phyloP scores from a whole-genome alignment of 2,329 filamentous ascomycete genomes.

The Elsinoe australis region DNA sequence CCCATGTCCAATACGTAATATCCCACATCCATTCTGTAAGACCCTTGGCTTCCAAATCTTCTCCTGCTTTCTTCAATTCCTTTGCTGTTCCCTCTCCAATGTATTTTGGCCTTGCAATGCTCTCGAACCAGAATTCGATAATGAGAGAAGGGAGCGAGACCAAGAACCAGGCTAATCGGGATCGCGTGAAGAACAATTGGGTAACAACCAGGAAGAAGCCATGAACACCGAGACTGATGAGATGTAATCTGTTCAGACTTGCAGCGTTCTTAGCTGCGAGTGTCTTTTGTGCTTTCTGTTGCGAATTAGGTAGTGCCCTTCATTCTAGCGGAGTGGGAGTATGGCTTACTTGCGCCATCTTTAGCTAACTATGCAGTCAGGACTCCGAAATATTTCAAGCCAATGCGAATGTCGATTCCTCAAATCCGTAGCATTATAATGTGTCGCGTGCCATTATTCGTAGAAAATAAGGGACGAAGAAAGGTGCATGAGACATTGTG shows the following conservation, averaged over 20 bases:
- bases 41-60: slow-evolving; percentile 79
- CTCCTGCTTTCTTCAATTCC: slow-evolving; percentile 67
- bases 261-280: slow-evolving; percentile 71
- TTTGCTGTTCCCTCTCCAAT: slow-evolving; percentile 49
- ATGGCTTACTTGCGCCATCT: slow-evolving; percentile 16
- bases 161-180: slow-evolving; percentile 58
- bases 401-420: background rate
- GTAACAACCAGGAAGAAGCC: slow-evolving; percentile 65
- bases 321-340: too few relatives aligned
- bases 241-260: slow-evolving; percentile 72
- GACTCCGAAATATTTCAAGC: too few relatives aligned
- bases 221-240: slow-evolving; percentile 66
- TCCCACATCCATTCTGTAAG: slow-evolving; percentile 99
- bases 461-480: too few relatives aligned
- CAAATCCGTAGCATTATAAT: too few relatives aligned
- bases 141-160: slow-evolving; percentile 66
- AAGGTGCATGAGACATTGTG: background rate
- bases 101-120: slow-evolving; percentile 69
- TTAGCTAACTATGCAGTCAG: too few relatives aligned
- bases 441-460: too few relatives aligned
- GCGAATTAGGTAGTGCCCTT: too few relatives aligned
- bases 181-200: slow-evolving; percentile 46
- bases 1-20: slow-evolving; percentile 89
- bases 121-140: slow-evolving; percentile 81
- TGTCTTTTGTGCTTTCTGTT: slow-evolving; percentile 48